Evolutionary conservation across 2,329 filamentous ascomycete genomes (phyloP).

Genomic region (Cytospora mali): DNA sequence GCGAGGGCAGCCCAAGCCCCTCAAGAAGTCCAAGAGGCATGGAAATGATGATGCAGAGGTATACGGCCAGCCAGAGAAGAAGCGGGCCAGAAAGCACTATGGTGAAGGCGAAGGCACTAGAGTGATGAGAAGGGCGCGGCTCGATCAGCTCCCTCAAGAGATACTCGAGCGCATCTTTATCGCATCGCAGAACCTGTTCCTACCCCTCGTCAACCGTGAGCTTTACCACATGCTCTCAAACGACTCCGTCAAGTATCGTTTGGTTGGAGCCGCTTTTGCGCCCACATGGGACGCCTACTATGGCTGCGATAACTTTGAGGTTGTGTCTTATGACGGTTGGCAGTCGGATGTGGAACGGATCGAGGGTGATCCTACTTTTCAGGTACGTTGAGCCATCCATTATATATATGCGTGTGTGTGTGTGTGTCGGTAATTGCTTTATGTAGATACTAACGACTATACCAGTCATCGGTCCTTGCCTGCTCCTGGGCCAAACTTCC

Average conservation of each 20-base stretch:
- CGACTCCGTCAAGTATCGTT: slow-evolving; percentile 37
- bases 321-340: slow-evolving; percentile 27
- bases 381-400: slow-evolving; percentile 43
- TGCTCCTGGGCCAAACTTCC: slow-evolving; percentile 49
- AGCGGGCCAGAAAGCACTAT: slow-evolving; percentile 25
- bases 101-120: slow-evolving; percentile 14
- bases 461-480: slow-evolving; percentile 43
- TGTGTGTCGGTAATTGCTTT: slow-evolving; percentile 1
- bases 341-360: slow-evolving; percentile 27
- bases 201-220: slow-evolving; percentile 48
- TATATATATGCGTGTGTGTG: background rate
- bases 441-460: background rate
- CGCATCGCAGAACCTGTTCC: slow-evolving; percentile 50
- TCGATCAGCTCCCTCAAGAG: slow-evolving; percentile 51
- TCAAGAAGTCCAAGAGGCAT: slow-evolving; percentile 31
- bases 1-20: slow-evolving; percentile 35
- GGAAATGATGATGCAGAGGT: background rate
- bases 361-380: slow-evolving; percentile 46
- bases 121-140: slow-evolving; percentile 32
- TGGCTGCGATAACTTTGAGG: slow-evolving; percentile 29
- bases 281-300: slow-evolving; percentile 45
- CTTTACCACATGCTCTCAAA: slow-evolving; percentile 52
- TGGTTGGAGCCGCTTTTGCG: slow-evolving; percentile 43
- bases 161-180: slow-evolving; percentile 57
- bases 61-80: slow-evolving; percentile 7